Conservation (phyloP, 176 grass and related monocot genomes). For the Oryza brachyantha region DNA sequence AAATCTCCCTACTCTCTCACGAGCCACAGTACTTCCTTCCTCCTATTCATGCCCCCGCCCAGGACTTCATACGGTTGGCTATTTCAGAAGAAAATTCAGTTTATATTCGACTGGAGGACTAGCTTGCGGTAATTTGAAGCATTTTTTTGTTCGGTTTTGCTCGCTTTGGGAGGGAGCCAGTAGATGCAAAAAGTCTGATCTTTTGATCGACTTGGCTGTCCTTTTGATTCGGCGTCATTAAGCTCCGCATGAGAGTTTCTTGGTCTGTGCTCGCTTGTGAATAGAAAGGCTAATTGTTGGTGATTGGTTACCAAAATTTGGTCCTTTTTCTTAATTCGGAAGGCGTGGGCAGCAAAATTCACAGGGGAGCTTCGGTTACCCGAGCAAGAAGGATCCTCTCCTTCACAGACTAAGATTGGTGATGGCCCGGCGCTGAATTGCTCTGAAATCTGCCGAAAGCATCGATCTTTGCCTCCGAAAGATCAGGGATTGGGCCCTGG, state of each 20-base stretch:
- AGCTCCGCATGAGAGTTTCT: not conserved
- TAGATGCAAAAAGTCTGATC: not conserved
- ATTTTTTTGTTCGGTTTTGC: not conserved
- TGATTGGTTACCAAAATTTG: constrained; percentile 21
- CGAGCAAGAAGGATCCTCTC: not conserved
- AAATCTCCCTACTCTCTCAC: constrained; percentile 28
- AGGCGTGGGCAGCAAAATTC: not conserved
- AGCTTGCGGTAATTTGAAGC: not conserved
- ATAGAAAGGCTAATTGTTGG: constrained; percentile 1
- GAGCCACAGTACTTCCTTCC: not conserved
- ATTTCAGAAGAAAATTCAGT: not conserved
- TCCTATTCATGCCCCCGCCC: not conserved
- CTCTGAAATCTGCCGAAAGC: not conserved
- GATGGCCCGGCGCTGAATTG: not conserved
- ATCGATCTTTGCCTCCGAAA: not conserved
- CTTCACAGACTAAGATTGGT: not conserved
- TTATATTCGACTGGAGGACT: not conserved
- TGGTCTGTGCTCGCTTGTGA: not conserved
- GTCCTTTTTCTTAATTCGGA: not conserved
- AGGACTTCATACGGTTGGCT: not conserved
- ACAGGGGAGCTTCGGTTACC: constrained; percentile 7
- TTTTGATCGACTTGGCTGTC: constrained; percentile 5
- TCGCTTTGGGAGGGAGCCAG: not conserved
- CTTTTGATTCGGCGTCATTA: not conserved
- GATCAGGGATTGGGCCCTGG: not conserved